Evolutionary conservation across 805 yeast species (phyloP).

Genomic region (Metschnikowia henanensis): DNA sequence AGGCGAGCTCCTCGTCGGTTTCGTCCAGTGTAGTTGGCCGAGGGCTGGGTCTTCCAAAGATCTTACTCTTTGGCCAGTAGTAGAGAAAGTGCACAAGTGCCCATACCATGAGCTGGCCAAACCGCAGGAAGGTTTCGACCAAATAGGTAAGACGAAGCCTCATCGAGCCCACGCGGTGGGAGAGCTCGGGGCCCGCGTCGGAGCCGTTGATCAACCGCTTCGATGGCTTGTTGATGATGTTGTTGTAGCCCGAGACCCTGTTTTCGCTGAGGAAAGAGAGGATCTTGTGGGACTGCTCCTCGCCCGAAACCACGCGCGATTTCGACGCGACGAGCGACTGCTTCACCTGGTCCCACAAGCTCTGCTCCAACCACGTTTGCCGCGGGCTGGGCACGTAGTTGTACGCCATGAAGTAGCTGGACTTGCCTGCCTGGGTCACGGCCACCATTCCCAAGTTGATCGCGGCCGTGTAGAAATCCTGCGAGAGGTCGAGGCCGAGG

Average conservation of each 20-base stretch:
- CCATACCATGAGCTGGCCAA: conserved; percentile 25
- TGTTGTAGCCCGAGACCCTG: conserved; percentile 27
- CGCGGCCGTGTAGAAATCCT: conserved; percentile 67
- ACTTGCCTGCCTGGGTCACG: conserved; percentile 64
- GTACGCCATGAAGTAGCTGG: conserved; percentile 63
- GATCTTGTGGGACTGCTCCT: conserved; percentile 6
- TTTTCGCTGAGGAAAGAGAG: conserved; percentile 13
- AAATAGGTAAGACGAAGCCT: conserved; percentile 22
- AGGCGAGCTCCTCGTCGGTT: conserved; percentile 6
- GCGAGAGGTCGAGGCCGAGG: conserved; percentile 45
- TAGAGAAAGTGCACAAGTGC: background rate
- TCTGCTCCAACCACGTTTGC: conserved; percentile 49
- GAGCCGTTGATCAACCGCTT: conserved; percentile 23
- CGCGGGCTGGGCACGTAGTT: conserved; percentile 47
- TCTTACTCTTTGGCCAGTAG: conserved; percentile 1
- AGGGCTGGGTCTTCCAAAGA: background rate
- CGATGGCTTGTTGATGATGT: conserved; percentile 31
- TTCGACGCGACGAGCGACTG: background rate
- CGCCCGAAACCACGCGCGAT: background rate
- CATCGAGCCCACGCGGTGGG: conserved; percentile 18
- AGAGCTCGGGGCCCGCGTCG: conserved; percentile 2
- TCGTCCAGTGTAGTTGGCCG: background rate
- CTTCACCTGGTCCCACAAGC: conserved; percentile 8
- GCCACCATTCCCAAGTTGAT: conserved; percentile 61
- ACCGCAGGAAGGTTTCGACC: conserved; percentile 20